Conservation (phyloP, 768 basidiomycete genomes). For the Dentipellis fragilis region DNA sequence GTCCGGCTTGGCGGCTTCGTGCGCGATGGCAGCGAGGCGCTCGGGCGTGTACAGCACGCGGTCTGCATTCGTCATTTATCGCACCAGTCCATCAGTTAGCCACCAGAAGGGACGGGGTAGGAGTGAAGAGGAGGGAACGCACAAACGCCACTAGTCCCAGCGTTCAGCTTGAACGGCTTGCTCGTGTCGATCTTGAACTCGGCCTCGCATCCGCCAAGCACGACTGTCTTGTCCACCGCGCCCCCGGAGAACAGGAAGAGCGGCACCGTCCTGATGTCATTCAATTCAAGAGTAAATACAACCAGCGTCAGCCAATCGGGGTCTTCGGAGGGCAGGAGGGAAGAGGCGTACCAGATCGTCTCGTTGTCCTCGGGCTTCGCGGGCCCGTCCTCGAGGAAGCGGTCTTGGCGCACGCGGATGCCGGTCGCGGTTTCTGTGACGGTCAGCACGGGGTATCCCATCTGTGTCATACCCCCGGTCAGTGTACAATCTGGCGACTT, state of each 20-base stretch:
- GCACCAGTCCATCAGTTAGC: no score
- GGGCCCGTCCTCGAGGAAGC: constrained; percentile 82
- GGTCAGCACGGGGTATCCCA: constrained; percentile 84
- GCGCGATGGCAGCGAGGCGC: constrained; percentile 66
- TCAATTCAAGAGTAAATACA: neutral
- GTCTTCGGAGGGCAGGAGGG: neutral
- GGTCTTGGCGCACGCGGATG: constrained; percentile 77
- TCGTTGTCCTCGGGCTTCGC: constrained; percentile 75
- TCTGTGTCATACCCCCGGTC: constrained; percentile 19
- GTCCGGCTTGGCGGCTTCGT: constrained; percentile 60
- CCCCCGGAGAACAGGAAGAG: constrained; percentile 61
- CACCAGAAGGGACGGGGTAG: neutral
- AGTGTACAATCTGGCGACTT: neutral
- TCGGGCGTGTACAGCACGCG: constrained; percentile 82
- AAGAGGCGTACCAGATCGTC: constrained; percentile 59
- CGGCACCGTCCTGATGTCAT: constrained; percentile 74
- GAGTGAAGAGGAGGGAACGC: constrained; percentile 18
- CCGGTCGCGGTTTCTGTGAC: constrained; percentile 69
- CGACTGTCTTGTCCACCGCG: constrained; percentile 45
- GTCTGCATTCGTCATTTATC: constrained; percentile 38
- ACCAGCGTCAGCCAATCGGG: neutral
- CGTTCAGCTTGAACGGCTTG: constrained; percentile 84
- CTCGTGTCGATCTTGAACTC: constrained; percentile 62
- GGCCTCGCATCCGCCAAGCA: constrained; percentile 63
- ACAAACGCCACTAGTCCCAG: constrained; percentile 85